Base-by-base conservation (phyloP, 2,329 filamentous ascomycete genomes). In the Penicillium sp. region DNA sequence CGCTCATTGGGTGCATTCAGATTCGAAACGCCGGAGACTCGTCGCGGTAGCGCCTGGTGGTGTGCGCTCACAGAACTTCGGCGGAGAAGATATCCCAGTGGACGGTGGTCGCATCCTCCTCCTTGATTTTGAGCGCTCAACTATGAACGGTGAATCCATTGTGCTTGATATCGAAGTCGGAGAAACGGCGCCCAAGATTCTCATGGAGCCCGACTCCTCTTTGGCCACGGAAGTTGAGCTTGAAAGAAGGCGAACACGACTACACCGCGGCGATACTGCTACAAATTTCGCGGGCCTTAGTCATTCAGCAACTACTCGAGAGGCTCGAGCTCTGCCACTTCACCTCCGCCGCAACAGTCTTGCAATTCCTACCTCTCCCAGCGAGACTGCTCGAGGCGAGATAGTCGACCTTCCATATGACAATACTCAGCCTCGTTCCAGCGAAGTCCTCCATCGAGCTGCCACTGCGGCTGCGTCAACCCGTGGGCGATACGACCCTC, bases 141-240 rank as follows among this genome's bases (percentile, higher is more conserved):
- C 80, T 1, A 72, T 66, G 5, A 77, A 89, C 66, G 87, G 86
- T 4, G 70, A 73, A 41, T 78, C 79, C 53, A 74, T 72, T 1
- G 82, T 88, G 56, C 72, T 89, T 40, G 86, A 80, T 1, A 87
- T 94, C 50, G 89, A 93, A 66, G 84, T 93, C 27, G 90, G 90
- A 12, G 85, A 86, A 32, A 81, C 82, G 25, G 79, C 86, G 46
- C 84, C 89, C 0, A 88, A 91, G 67, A 75, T 85, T 0, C 75
- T 94, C 18, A 84, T 87, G 62, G 90, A 93, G 67, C 87, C 90
- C 64, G 82, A 83, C 59, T 84, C 87, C 23, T 89, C 90, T 63
- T 78, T 93, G 54, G 89, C 87, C 54, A 84, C 86, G 1, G 89
- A 92, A 69, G 89, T 94, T 21, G 90, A 89, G 59, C 85, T 93